Conservation (phyloP, 139 green algal genomes). For the Chlorella sp. region DNA sequence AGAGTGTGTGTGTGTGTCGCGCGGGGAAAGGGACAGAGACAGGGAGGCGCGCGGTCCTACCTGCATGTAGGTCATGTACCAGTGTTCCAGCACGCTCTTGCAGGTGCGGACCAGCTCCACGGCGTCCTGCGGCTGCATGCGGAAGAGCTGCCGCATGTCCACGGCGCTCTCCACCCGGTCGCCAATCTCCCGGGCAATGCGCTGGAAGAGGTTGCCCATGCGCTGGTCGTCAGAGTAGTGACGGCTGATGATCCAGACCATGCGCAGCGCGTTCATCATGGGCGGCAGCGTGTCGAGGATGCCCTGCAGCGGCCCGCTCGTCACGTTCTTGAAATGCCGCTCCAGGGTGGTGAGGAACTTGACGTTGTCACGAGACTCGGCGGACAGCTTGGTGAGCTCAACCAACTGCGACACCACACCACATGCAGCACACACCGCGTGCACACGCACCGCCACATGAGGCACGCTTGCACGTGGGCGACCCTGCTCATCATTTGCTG, state of each 20-base stretch:
- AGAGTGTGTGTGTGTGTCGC: no score
- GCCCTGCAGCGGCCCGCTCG: slow-evolving; percentile 39
- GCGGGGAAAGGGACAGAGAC: no score
- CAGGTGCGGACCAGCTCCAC: slow-evolving; percentile 47
- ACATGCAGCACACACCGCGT: no score
- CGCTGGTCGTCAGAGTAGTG: slow-evolving; percentile 79
- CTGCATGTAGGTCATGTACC: slow-evolving; percentile 76
- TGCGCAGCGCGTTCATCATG: slow-evolving; percentile 86
- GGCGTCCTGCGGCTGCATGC: slow-evolving; percentile 42
- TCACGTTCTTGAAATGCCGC: slow-evolving; percentile 81
- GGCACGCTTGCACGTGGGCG: no score
- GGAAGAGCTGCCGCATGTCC: slow-evolving; percentile 62
- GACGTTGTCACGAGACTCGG: slow-evolving; percentile 84
- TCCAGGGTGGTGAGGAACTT: slow-evolving; percentile 92
- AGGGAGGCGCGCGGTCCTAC: no score
- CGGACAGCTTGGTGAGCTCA: slow-evolving; percentile 67
- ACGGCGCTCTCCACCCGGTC: slow-evolving; percentile 63
- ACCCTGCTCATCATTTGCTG: no score
- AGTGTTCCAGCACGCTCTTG: slow-evolving; percentile 63
- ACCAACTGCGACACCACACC: no score
- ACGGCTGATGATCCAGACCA: slow-evolving; percentile 89
- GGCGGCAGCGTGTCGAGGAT: slow-evolving; percentile 76
- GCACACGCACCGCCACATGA: no score
- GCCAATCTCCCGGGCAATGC: slow-evolving; percentile 70
- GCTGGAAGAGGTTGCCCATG: slow-evolving; percentile 84